Evolutionary conservation across 1,284 basidiomycete genomes (phyloP), one percentile per base, ranked within the genome.

Genomic region (Ustilago xerochloae): DNA sequence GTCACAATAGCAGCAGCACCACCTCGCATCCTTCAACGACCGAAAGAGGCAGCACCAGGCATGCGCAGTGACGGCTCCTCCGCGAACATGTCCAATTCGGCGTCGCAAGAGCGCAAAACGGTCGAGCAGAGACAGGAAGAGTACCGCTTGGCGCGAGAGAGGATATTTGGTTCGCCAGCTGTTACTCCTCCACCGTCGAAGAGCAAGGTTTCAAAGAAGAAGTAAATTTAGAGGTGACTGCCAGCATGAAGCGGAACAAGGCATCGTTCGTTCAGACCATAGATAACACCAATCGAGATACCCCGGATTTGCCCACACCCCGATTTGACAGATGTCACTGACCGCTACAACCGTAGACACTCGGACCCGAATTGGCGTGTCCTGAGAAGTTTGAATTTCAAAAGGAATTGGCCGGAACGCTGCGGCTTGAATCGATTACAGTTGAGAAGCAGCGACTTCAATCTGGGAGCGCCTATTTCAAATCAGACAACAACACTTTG

Each of bases 91-190:
- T 59, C 66, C 26, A 66, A 46, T 9, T 32, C 59, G 26, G 55
- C 59, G n/a, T 41, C 41, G 4, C 59, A 66, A n/a, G 63, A 67
- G 29, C 66, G 50, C 30, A 75, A 70, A 51, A 75, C 67, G 24
- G 63, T 75, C 6, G 67, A 75, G 57, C 66, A 75, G 52, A 66
- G 72, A 15, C 72, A 75, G 30, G 63, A 70, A 46, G 67, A 70
- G 47, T 75, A 75, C 26, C 66, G 66, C 13, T 36, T 64, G 10
- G 72, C 72, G 2, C 57, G 72, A 15, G 72, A 61, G 38, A 62
- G 72, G 28, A 75, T 75, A 48, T 75, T 75, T 64, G 72, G 72
- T n/a, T 20, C 55, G 7, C 20, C n/a, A n/a, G n/a, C 52, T 1
- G 4, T 53, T 10, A 52, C 54, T 12, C n/a, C 55, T 6, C 6